Evolutionary conservation across 108 stramenopile species (phyloP).

Genomic region (Fragilariopsis cylindrus): DNA sequence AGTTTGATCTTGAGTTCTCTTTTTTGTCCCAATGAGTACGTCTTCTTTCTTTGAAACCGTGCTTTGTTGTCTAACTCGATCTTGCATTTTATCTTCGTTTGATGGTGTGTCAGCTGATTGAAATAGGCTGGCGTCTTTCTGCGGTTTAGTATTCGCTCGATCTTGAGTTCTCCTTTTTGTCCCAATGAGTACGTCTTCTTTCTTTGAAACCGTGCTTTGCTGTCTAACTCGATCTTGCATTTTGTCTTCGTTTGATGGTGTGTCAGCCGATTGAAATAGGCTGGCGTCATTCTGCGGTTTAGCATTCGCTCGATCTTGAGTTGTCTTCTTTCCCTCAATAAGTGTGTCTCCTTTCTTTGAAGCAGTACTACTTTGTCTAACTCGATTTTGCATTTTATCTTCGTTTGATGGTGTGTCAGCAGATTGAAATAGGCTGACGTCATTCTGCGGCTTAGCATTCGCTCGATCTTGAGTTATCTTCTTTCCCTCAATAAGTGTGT

Average conservation of each 20-base stretch:
- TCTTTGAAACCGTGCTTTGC: background rate
- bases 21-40: constrained; percentile 9
- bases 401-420: background rate
- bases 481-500: constrained; percentile 1
- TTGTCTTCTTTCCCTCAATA: background rate
- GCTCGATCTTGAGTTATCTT: background rate
- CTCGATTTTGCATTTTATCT: background rate
- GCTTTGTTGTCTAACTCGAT: background rate
- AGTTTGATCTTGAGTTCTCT: background rate
- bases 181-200: background rate
- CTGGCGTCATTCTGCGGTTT: too few species aligned
- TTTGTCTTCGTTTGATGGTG: constrained; percentile 4
- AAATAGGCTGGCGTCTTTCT: background rate
- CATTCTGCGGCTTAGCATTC: background rate
- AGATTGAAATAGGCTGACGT: background rate
- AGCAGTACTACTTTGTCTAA: background rate
- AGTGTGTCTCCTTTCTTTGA: background rate
- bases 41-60: background rate
- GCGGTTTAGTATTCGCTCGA: background rate
- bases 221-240: background rate
- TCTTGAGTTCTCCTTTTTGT: background rate
- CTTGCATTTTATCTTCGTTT: background rate
- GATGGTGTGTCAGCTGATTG: background rate
- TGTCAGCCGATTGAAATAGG: constrained; percentile 4
- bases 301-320: background rate